Percentiles rank a stretch among this genome's conserved stretches.
phyloP scores from a whole-genome alignment of 2,329 filamentous ascomycete genomes.

The Cladophialophora exuberans region DNA sequence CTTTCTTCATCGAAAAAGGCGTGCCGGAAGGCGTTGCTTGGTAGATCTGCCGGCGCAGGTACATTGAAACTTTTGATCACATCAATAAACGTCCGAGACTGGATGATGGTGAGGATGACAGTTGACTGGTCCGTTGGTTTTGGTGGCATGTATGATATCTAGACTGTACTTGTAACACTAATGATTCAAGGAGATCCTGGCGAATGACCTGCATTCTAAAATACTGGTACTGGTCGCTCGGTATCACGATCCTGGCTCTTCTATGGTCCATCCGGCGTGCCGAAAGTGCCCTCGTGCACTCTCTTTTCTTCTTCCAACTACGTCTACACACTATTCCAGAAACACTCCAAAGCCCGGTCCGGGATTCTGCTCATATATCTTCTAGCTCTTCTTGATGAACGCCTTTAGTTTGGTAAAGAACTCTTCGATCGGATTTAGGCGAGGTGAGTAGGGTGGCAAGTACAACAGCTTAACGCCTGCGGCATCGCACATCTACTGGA shows the following conservation, averaged over 20 bases:
- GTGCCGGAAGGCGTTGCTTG: background rate
- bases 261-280: slow-evolving; percentile 11
- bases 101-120: too few relatives aligned
- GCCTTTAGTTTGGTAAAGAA: slow-evolving; percentile 43
- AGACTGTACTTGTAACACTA: too few relatives aligned
- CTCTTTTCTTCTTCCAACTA: slow-evolving; percentile 3
- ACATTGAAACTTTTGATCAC: too few relatives aligned
- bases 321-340: slow-evolving; percentile 35
- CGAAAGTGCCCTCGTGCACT: slow-evolving; percentile 19
- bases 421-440: slow-evolving; percentile 44
- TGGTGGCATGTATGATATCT: too few relatives aligned
- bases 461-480: slow-evolving; percentile 40
- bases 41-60: background rate
- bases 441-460: slow-evolving; percentile 42
- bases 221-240: too few relatives aligned
- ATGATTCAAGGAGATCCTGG: too few relatives aligned
- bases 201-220: too few relatives aligned
- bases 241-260: slow-evolving; percentile 2
- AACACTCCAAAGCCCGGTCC: slow-evolving; percentile 34
- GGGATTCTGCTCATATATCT: slow-evolving; percentile 31
- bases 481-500: slow-evolving; percentile 38
- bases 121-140: too few relatives aligned
- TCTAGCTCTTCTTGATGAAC: slow-evolving; percentile 39
- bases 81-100: too few relatives aligned
- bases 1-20: background rate